Conservation (phyloP, 257 asterid genomes). For the Orobanche coerulescens region DNA sequence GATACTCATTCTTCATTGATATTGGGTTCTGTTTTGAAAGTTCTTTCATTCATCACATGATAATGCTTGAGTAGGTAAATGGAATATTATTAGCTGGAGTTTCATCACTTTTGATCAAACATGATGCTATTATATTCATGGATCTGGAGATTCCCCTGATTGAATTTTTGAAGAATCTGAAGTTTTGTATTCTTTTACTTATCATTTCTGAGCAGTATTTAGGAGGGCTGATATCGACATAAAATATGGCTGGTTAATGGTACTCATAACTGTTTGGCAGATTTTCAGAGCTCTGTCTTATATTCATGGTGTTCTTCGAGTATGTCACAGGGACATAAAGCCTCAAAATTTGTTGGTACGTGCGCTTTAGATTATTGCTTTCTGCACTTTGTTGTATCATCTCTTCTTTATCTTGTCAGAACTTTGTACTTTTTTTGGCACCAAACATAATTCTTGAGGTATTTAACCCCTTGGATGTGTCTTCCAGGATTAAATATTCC, state of each 20-base stretch:
- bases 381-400: neutral
- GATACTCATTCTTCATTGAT: constrained; percentile 6
- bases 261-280: constrained; percentile 35
- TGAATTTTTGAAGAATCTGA: neutral
- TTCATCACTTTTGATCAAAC: constrained; percentile 7
- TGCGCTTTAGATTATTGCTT: constrained; percentile 18
- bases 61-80: constrained; percentile 12
- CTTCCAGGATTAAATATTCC: neutral
- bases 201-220: constrained; percentile 8
- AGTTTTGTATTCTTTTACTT: constrained; percentile 9
- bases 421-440: constrained; percentile 11
- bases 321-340: constrained; percentile 97
- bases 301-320: constrained; percentile 79
- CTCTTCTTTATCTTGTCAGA: constrained; percentile 1
- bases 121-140: constrained; percentile 6
- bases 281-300: constrained; percentile 90
- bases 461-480: neutral
- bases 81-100: neutral
- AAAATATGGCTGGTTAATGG: neutral
- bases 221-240: neutral
- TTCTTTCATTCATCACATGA: neutral
- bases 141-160: neutral
- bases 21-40: neutral
- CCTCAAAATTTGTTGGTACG: constrained; percentile 93
- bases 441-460: constrained; percentile 5